Evolutionary conservation across 2,329 filamentous ascomycete genomes (phyloP).

Genomic region (Erysiphe pulchra): DNA sequence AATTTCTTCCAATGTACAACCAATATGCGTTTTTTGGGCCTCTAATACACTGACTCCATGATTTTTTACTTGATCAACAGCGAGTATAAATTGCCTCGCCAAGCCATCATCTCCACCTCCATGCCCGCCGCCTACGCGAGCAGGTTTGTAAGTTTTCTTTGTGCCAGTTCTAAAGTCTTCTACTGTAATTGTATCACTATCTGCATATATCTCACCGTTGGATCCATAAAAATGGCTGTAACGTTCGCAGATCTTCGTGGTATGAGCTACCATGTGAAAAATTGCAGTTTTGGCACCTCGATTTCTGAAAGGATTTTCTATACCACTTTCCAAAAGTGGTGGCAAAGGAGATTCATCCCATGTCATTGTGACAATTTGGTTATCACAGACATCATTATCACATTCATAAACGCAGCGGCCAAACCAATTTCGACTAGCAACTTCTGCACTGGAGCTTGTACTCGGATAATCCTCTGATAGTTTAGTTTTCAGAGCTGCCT

Average conservation of each 20-base stretch:
- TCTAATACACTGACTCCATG: slow-evolving; percentile 35
- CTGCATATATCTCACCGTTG: slow-evolving; percentile 63
- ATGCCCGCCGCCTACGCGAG: slow-evolving; percentile 34
- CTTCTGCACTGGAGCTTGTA: slow-evolving; percentile 20
- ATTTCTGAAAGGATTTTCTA: slow-evolving; percentile 9
- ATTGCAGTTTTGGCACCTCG: slow-evolving; percentile 58
- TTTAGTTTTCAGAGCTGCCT: slow-evolving; percentile 15
- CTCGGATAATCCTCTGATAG: slow-evolving; percentile 27
- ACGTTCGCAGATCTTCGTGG: slow-evolving; percentile 63
- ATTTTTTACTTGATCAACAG: slow-evolving; percentile 56
- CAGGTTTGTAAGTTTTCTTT: slow-evolving; percentile 29
- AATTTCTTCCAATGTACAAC: slow-evolving; percentile 64
- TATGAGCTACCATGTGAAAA: slow-evolving; percentile 87
- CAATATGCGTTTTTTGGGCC: slow-evolving; percentile 53
- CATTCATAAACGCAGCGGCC: slow-evolving; percentile 87
- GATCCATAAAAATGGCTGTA: slow-evolving; percentile 71
- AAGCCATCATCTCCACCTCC: slow-evolving; percentile 64
- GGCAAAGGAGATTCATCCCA: slow-evolving; percentile 48
- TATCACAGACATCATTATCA: slow-evolving; percentile 83
- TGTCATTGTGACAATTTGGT: slow-evolving; percentile 66
- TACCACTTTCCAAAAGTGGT: slow-evolving; percentile 1
- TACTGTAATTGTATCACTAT: slow-evolving; percentile 50
- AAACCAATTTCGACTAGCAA: slow-evolving; percentile 43
- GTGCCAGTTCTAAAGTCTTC: slow-evolving; percentile 39
- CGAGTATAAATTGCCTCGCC: slow-evolving; percentile 56